Conservation (phyloP, 2,329 filamentous ascomycete genomes). For the Botrytis byssoidea region DNA sequence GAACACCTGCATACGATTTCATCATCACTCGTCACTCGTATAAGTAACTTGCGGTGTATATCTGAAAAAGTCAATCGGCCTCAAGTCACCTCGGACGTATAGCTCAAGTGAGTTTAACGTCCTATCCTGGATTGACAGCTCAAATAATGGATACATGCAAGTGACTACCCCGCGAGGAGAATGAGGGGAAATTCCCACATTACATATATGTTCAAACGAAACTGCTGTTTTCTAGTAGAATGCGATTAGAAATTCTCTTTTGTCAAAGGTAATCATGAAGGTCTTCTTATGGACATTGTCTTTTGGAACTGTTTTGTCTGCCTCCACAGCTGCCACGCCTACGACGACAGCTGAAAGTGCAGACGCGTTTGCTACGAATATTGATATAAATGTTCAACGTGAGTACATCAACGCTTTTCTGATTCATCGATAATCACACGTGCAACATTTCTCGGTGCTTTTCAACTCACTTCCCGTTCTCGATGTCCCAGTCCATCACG, state of each 20-base stretch:
- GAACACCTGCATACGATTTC: conserved; percentile 2
- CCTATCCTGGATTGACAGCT: conserved; percentile 1
- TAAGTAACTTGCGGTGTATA: background rate
- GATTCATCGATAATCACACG: background rate
- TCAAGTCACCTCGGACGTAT: background rate
- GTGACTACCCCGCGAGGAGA: background rate
- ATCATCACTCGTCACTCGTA: background rate
- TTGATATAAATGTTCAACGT: conserved; percentile 27
- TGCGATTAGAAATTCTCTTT: background rate
- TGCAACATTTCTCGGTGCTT: background rate
- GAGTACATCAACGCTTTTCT: background rate
- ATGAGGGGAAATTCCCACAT: background rate
- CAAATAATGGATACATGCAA: background rate
- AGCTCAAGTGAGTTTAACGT: conserved; percentile 2
- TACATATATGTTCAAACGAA: background rate
- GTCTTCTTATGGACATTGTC: conserved; percentile 7
- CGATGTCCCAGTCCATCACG: background rate
- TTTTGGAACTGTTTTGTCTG: background rate
- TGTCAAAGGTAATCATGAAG: conserved; percentile 11
- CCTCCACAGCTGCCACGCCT: background rate
- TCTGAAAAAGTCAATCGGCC: background rate
- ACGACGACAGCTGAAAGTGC: conserved; percentile 23
- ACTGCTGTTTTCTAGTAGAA: background rate
- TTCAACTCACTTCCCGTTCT: background rate
- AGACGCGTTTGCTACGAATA: conserved; percentile 25